Evolutionary conservation across 2,329 filamentous ascomycete genomes (phyloP).

Genomic region (Fusarium dlaminii): DNA sequence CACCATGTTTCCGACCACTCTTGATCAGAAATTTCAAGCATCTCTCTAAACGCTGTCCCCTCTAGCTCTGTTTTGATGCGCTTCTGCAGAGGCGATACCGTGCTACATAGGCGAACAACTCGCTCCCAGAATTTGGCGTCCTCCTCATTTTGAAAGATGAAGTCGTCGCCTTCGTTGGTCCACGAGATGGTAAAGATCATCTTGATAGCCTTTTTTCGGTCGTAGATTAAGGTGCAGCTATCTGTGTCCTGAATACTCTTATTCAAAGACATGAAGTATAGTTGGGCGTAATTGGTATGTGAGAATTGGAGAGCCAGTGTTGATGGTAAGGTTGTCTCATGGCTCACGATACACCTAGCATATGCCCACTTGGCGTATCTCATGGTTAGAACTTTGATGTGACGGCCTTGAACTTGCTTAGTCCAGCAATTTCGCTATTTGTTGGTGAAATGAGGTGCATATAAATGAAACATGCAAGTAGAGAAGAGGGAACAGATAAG

Average conservation of each 20-base stretch:
- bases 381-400: background rate
- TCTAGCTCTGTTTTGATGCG: background rate
- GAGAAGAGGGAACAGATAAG: too few relatives aligned
- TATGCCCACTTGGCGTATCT: background rate
- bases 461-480: background rate
- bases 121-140: background rate
- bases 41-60: background rate
- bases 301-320: background rate
- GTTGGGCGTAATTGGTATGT: background rate
- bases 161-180: background rate
- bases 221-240: background rate
- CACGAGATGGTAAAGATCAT: background rate
- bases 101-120: background rate
- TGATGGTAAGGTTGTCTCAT: background rate
- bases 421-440: fast-evolving
- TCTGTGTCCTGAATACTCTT: background rate
- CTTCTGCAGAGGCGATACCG: background rate
- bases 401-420: background rate
- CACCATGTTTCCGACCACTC: background rate
- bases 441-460: too few relatives aligned
- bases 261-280: background rate
- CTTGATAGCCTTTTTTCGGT: background rate
- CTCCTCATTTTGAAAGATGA: background rate
- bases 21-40: background rate
- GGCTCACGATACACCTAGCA: background rate